phyloP scores from a whole-genome alignment of 306 rosid genomes.

The Fragaria ananassa region DNA sequence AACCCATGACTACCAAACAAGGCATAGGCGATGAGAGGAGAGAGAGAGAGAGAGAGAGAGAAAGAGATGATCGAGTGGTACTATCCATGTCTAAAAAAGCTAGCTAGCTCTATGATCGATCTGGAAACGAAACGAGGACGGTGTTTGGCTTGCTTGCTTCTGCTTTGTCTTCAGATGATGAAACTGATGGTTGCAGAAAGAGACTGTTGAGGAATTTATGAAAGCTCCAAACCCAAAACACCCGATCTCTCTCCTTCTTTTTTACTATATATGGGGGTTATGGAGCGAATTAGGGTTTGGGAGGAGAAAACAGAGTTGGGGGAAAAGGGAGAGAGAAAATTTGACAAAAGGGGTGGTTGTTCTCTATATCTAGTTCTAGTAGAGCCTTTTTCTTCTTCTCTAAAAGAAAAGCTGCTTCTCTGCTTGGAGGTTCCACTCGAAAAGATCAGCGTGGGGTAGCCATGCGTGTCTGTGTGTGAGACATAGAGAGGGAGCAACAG shows the following conservation, averaged over 20 bases:
- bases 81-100: slow-evolving; percentile 23
- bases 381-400: slow-evolving; percentile 2
- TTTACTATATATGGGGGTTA: slow-evolving; percentile 11
- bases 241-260: neutral
- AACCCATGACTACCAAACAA: neutral
- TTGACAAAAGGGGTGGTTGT: neutral
- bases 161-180: slow-evolving; percentile 40
- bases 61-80: neutral
- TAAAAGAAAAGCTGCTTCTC: slow-evolving; percentile 41
- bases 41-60: neutral
- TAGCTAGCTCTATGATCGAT: slow-evolving; percentile 18
- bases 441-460: slow-evolving; percentile 61
- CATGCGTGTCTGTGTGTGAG: slow-evolving; percentile 20
- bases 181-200: slow-evolving; percentile 30
- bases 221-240: slow-evolving; percentile 15
- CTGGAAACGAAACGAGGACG: slow-evolving; percentile 30
- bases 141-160: slow-evolving; percentile 26
- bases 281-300: slow-evolving; percentile 46
- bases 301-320: neutral
- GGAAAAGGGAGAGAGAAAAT: neutral
- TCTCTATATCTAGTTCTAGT: neutral
- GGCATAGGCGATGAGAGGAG: neutral
- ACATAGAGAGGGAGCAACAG: neutral
- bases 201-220: slow-evolving; percentile 7
- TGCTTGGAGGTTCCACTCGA: slow-evolving; percentile 41